Base-by-base conservation (phyloP, 2,329 filamentous ascomycete genomes). In the Aspergillus neoniger region DNA sequence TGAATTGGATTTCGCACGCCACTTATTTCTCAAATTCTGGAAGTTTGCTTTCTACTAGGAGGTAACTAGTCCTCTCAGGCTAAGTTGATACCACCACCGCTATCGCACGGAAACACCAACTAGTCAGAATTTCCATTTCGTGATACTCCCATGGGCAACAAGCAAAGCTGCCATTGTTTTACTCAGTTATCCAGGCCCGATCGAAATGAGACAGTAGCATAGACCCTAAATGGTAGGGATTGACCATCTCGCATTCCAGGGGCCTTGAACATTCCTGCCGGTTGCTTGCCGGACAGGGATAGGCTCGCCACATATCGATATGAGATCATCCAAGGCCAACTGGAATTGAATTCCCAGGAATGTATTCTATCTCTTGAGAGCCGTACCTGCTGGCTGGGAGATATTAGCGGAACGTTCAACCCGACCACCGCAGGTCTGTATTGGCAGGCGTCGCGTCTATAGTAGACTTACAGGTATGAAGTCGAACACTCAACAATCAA, bases 211-310 rank as follows among this genome's bases (percentile, higher is more conserved):
- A 43, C 52, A 19, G 21, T 14, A 36, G 32, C 32, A 17, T 21
- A 36, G 10, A 23, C 38, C 23, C 12, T n/a, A n/a, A 30, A 8
- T 44, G 28, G 43, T n/a, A 32, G 19, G 52, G 38, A n/a, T 19
- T 5, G 23, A 17, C 39, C 39, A 47, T 30, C 52, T 32, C 23
- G 44, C 53, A 55, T 55, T 55, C 53, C 53, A 55, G 19, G 19
- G 53, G 23, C 52, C 32, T 41, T 38, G 30, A 28, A 15, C 47
- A 50, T 50, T 32, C 47, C 28, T 21, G 25, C 25, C 10, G 10
- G 17, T 10, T 28, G 12, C 25, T 50, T n/a, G 17, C 23, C n/a
- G 21, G 21, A 43, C 21, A 21, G 14, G 28, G 23, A 15, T 39
- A 38, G 30, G 10, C 25, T 30, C 39, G 53, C 53, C 53, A 47